Evolutionary conservation across 805 yeast genomes (phyloP), one percentile per base, ranked within the genome.

Genomic region (Saccharomycopsis capsularis): DNA sequence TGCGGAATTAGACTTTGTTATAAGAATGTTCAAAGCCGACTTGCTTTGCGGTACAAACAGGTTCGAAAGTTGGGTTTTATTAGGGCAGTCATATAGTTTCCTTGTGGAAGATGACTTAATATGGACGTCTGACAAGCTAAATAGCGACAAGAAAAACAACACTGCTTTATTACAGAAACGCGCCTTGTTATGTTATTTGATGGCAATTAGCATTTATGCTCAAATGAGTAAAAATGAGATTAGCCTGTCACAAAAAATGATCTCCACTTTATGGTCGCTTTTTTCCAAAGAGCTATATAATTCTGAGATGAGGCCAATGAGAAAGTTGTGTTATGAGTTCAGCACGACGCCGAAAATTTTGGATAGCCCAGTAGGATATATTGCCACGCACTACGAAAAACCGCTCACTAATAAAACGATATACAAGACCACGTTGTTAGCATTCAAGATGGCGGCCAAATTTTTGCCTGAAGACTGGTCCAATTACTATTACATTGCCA

Each of bases 121-220:
- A n/a, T 88, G 96, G 95, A 85, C 91, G 1, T 81, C 95, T 0
- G 96, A 90, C 57, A 85, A 85, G 58, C 65, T 88, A 34, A 81
- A 81, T 45, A 70, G 75, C 0, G 93, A 84, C 4, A 72, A 80
- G 53, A 82, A 82, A 58, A 65, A 66, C 3, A 62, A 66, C 0
- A 82, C 88, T 0, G 87, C 89, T 0, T 64, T 72, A 4, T 60
- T 76, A 2, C 96, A 88, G 62, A 72, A 83, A 50, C 82, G 75
- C 57, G 72, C 95, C 0, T 63, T 91, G 1, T 56, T 88, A 2
- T 82, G 95, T 53, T 88, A 82, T 56, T 60, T 81, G 21, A 82
- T 84, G 85, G 89, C 95, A 0, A 65, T 80, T 18, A 81, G 76
- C 56, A 56, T 70, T 1, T 63, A 60, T 47, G 46, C 66, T 1